Conservation (phyloP, 257 asterid genomes). For the Verbena officinalis region DNA sequence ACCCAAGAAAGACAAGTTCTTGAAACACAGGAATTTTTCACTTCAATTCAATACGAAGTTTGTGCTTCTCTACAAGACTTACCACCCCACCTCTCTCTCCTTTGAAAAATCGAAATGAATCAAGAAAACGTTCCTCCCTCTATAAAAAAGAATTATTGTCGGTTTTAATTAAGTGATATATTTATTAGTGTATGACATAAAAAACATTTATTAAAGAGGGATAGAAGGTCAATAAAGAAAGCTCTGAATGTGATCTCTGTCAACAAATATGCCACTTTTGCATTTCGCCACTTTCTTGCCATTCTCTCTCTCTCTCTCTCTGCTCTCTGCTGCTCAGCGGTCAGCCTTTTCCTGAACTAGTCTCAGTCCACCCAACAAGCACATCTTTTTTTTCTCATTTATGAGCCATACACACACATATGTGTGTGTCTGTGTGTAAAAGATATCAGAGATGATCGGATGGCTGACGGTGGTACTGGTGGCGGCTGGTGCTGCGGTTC, state of each 20-base stretch:
- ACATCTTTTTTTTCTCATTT: conserved; percentile 14
- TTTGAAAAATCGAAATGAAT: conserved; percentile 15
- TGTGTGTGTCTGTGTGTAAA: neutral
- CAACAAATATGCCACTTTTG: conserved; percentile 35
- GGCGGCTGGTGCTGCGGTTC: conserved; percentile 32
- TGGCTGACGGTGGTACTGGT: conserved; percentile 43
- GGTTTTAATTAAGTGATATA: conserved; percentile 12
- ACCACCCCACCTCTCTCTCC: neutral
- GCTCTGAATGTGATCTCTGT: conserved; percentile 14
- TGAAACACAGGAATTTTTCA: no score
- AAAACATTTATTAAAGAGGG: conserved; percentile 22
- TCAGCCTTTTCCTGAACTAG: conserved; percentile 62
- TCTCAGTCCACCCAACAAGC: conserved; percentile 52
- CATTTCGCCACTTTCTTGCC: conserved; percentile 15
- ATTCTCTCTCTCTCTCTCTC: conserved; percentile 2
- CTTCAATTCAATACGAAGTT: neutral
- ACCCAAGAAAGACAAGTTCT: conserved; percentile 27
- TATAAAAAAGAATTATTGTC: conserved; percentile 27
- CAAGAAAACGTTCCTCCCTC: conserved; percentile 22
- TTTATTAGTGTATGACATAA: neutral
- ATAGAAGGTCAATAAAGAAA: conserved; percentile 39
- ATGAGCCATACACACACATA: neutral
- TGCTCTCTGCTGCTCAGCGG: conserved; percentile 34
- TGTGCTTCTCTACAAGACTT: conserved; percentile 22
- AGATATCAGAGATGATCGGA: conserved; percentile 42